These are phyloP conservation scores for Mycena epipterygia DNA, from an alignment of 768 basidiomycete genomes.

Conservation along the genomic window DNA sequence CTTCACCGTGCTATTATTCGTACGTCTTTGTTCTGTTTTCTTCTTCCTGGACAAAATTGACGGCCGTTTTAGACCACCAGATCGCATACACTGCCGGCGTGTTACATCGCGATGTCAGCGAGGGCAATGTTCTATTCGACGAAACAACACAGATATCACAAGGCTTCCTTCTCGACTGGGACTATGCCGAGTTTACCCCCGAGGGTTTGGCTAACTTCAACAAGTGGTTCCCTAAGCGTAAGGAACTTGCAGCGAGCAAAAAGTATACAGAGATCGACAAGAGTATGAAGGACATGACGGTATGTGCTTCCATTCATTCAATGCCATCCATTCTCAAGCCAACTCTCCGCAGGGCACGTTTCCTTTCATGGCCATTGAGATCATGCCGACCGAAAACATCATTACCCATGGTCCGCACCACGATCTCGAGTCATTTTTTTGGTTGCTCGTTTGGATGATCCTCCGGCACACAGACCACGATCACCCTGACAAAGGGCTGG, in stretches of 20 bases:
- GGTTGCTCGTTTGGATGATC: slow-evolving; percentile 24
- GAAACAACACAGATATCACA: neutral
- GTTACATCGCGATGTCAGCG: slow-evolving; percentile 15
- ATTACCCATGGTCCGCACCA: neutral
- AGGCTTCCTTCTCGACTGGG: slow-evolving; percentile 29
- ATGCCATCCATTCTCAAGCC: neutral
- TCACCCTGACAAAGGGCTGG: no score
- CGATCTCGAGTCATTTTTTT: slow-evolving; percentile 25
- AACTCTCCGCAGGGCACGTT: slow-evolving; percentile 16
- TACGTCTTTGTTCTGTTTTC: neutral
- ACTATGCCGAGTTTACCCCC: slow-evolving; percentile 25
- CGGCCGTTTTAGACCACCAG: neutral
- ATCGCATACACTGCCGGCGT: slow-evolving; percentile 5
- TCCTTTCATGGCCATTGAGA: slow-evolving; percentile 27
- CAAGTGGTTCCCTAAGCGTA: neutral
- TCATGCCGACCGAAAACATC: neutral
- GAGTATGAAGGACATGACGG: slow-evolving; percentile 16
- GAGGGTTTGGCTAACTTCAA: neutral
- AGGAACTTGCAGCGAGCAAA: neutral
- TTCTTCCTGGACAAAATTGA: neutral
- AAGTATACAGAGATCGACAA: neutral
- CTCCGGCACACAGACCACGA: slow-evolving; percentile 29
- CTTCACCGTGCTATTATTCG: neutral
- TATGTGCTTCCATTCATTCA: neutral
- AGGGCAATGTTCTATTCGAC: slow-evolving; percentile 7